Conservation (phyloP, 2,329 filamentous ascomycete genomes). For the Trichoderma sp. region DNA sequence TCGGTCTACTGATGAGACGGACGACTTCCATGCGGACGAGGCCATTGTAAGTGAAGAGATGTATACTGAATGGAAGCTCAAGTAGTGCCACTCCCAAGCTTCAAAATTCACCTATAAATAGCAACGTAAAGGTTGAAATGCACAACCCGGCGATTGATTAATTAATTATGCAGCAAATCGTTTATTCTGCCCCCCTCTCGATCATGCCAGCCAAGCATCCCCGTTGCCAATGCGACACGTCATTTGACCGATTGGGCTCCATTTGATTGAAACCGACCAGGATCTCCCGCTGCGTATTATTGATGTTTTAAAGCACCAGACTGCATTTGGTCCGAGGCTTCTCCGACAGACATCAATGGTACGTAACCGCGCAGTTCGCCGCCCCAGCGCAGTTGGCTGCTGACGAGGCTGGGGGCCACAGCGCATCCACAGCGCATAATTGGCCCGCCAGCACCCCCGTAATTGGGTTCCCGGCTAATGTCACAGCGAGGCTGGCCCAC, state of each 20-base stretch:
- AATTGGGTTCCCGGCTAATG: neutral
- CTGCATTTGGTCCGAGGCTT: neutral
- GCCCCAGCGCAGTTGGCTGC: neutral
- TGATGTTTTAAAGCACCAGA: neutral
- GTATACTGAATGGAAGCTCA: neutral
- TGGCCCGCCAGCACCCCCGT: neutral
- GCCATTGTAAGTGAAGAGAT: slow-evolving; percentile 4
- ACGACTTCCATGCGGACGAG: slow-evolving; percentile 48
- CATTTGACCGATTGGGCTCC: slow-evolving; percentile 10
- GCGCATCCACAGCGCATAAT: neutral
- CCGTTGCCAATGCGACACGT: neutral
- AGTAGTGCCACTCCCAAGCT: no score
- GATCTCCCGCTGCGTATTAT: neutral
- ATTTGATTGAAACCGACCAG: slow-evolving; percentile 9
- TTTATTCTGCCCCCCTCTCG: neutral
- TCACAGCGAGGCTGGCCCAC: slow-evolving; percentile 9
- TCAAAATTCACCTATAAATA: neutral
- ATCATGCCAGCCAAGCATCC: neutral
- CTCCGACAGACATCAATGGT: neutral
- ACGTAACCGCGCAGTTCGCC: neutral
- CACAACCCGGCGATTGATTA: neutral
- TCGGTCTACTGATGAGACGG: slow-evolving; percentile 59
- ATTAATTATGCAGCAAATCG: neutral
- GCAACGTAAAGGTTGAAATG: neutral
- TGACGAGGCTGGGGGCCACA: slow-evolving; percentile 7